Conservation (phyloP, 2,329 filamentous ascomycete genomes). For the Diaporthe longicolla region DNA sequence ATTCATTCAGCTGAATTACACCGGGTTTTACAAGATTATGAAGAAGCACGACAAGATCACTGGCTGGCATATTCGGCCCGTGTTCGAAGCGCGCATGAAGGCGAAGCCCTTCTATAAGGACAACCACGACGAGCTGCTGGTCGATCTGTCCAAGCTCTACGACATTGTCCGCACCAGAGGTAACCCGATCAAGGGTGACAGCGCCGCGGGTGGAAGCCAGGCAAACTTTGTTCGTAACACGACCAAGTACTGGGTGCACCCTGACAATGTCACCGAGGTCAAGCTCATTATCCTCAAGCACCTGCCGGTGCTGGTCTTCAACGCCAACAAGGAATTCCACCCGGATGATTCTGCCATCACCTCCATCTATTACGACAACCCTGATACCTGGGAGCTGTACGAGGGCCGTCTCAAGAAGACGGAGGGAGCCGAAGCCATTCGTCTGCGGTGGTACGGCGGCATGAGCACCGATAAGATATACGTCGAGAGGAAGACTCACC, state of each 20-base stretch:
- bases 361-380: slow-evolving; percentile 98
- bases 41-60: slow-evolving; percentile 99
- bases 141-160: slow-evolving; percentile 95
- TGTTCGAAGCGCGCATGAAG: slow-evolving; percentile 95
- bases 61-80: slow-evolving; percentile 90
- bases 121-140: slow-evolving; percentile 96
- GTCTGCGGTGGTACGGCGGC: slow-evolving; percentile 95
- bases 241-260: slow-evolving; percentile 99
- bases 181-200: slow-evolving; percentile 92
- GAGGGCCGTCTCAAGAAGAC: slow-evolving; percentile 96
- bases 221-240: slow-evolving; percentile 97
- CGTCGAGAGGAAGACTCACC: slow-evolving; percentile 96
- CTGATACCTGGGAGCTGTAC: slow-evolving; percentile 94
- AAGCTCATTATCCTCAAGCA: slow-evolving; percentile 99
- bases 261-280: slow-evolving; percentile 97
- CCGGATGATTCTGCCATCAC: slow-evolving; percentile 93
- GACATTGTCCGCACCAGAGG: slow-evolving; percentile 94
- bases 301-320: slow-evolving; percentile 96
- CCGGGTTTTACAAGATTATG: slow-evolving; percentile 99
- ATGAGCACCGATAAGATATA: slow-evolving; percentile 98
- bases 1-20: slow-evolving; percentile 98
- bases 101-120: slow-evolving; percentile 99
- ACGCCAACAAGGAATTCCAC: slow-evolving; percentile 96
- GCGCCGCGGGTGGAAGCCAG: slow-evolving; percentile 89
- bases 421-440: slow-evolving; percentile 96